phyloP scores from a whole-genome alignment of 441 rosid species.

The Geranium incanum region DNA sequence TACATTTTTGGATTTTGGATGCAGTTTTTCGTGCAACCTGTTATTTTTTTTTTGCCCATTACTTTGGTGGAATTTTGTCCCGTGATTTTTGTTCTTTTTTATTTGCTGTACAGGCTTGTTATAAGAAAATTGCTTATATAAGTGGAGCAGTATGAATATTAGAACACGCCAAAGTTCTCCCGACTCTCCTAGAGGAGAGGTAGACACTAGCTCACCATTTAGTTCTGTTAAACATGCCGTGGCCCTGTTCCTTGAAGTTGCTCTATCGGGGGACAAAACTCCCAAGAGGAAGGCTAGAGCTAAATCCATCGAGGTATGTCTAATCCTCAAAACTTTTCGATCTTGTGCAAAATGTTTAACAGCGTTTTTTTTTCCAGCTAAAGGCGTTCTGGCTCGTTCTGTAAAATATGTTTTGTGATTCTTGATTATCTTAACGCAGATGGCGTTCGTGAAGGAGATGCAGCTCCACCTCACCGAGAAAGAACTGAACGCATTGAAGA shows the following conservation, averaged over 20 bases:
- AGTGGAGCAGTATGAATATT: constrained; percentile 54
- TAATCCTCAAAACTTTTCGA: not conserved
- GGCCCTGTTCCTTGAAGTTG: constrained; percentile 77
- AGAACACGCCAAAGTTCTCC: constrained; percentile 46
- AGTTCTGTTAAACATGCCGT: constrained; percentile 97
- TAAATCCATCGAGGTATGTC: constrained; percentile 71
- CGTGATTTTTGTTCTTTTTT: not conserved
- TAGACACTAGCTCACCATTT: constrained; percentile 96
- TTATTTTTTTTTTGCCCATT: not conserved
- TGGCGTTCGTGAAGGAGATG: constrained; percentile 70
- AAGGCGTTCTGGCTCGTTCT: not conserved
- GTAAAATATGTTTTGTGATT: not conserved
- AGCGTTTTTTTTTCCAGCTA: not conserved
- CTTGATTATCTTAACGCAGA: constrained; percentile 33
- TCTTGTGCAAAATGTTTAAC: not conserved
- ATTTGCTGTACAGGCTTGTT: constrained; percentile 19
- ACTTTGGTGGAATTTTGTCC: no score
- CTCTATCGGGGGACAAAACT: constrained; percentile 76
- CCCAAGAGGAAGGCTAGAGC: constrained; percentile 54
- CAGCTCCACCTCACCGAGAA: constrained; percentile 80
- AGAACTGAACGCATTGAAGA: constrained; percentile 68
- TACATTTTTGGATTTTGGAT: not conserved
- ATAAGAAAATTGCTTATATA: constrained; percentile 15
- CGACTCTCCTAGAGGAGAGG: constrained; percentile 59
- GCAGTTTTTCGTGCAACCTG: not conserved